Conservation (phyloP, 2,329 filamentous ascomycete genomes). For the Chrysoporthe cubensis region DNA sequence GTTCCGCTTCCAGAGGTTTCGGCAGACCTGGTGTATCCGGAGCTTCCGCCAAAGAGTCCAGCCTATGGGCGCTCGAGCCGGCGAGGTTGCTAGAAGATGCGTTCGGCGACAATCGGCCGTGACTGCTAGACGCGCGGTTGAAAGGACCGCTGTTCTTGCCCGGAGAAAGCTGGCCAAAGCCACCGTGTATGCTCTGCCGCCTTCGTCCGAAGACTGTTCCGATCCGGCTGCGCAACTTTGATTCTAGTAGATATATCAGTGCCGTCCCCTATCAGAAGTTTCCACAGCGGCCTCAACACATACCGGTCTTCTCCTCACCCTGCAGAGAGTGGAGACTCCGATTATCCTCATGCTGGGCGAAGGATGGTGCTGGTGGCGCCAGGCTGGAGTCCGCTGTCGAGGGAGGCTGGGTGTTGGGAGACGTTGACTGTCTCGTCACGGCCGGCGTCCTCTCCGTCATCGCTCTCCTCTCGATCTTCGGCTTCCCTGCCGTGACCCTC, state of each 20-base stretch:
- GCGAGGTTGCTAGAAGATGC: slow-evolving; percentile 63
- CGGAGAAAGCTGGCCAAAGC: slow-evolving; percentile 62
- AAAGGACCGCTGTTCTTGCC: slow-evolving; percentile 59
- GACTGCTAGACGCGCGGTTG: slow-evolving; percentile 66
- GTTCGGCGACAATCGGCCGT: slow-evolving; percentile 62
- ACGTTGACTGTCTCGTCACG: slow-evolving; percentile 45
- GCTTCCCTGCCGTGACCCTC: slow-evolving; percentile 48
- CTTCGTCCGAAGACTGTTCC: slow-evolving; percentile 71
- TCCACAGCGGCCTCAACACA: slow-evolving; percentile 1
- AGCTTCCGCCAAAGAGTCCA: slow-evolving; percentile 63
- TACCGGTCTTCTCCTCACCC: slow-evolving; percentile 45
- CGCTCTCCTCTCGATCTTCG: slow-evolving; percentile 47
- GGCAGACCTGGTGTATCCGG: slow-evolving; percentile 47
- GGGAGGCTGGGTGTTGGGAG: slow-evolving; percentile 34
- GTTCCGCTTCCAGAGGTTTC: slow-evolving; percentile 16
- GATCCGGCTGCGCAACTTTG: slow-evolving; percentile 64
- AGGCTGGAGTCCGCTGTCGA: slow-evolving; percentile 27
- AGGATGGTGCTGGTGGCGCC: slow-evolving; percentile 20
- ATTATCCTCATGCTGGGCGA: slow-evolving; percentile 41
- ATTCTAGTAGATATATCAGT: slow-evolving; percentile 47
- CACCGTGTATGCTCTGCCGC: slow-evolving; percentile 67
- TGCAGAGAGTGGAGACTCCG: slow-evolving; percentile 51
- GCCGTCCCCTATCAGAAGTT: neutral
- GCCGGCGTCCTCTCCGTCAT: slow-evolving; percentile 30
- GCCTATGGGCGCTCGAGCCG: slow-evolving; percentile 51